A percentile compares a stretch with the other conserved stretches of the same genome.
Conservation (phyloP, 2,329 filamentous ascomycete genomes). For the Cladosporium austrohemisphaericum region DNA sequence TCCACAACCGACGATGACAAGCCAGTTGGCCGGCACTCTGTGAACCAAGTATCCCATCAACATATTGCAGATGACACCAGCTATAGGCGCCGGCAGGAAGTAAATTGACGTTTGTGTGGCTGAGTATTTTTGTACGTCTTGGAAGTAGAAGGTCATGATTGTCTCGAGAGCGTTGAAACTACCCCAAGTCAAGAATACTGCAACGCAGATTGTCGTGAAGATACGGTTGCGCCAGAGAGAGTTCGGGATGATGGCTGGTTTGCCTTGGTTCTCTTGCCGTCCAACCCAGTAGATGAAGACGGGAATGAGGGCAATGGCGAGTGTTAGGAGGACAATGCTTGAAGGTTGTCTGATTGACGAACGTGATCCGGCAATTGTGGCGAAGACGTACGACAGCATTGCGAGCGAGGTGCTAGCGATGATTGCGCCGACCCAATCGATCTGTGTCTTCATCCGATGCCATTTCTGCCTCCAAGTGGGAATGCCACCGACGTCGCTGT, state of each 20-base stretch:
- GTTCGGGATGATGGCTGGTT: conserved; percentile 60
- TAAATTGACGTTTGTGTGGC: conserved; percentile 32
- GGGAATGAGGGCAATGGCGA: conserved; percentile 44
- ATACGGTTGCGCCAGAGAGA: conserved; percentile 55
- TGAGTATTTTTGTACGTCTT: conserved; percentile 36
- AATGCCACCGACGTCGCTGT: conserved; percentile 4
- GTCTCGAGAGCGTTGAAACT: conserved; percentile 38
- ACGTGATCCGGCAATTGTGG: conserved; percentile 28
- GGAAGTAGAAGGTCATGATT: conserved; percentile 44
- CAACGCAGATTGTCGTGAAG: conserved; percentile 55
- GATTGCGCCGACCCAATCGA: conserved; percentile 53
- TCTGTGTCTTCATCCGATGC: conserved; percentile 38
- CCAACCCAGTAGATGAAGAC: conserved; percentile 55
- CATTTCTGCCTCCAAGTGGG: conserved; percentile 26
- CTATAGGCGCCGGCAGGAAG: conserved; percentile 40
- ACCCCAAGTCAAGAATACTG: conserved; percentile 39
- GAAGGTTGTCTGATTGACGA: conserved; percentile 22
- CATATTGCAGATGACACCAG: conserved; percentile 42
- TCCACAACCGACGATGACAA: conserved; percentile 37
- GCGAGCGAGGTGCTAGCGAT: conserved; percentile 47
- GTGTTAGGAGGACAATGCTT: conserved; percentile 39
- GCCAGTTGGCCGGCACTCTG: conserved; percentile 41
- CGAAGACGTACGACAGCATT: conserved; percentile 53
- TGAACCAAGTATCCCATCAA: conserved; percentile 47
- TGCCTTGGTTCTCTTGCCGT: conserved; percentile 43